Evolutionary conservation across 768 basidiomycete species (phyloP), one percentile per base, ranked within the genome.

Genomic region (Kwoniella europaea): DNA sequence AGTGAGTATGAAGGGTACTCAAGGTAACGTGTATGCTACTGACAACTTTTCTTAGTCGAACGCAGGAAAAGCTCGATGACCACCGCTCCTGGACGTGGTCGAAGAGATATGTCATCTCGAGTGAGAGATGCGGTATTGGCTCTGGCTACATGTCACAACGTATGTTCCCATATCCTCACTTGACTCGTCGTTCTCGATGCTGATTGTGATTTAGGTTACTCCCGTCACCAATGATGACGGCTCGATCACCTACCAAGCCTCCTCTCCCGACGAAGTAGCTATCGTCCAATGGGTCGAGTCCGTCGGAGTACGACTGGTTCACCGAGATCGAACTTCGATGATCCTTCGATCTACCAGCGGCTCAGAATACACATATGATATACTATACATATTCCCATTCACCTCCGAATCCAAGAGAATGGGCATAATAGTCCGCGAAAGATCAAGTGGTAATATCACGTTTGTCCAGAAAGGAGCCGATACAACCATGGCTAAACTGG

Each of bases 331-430:
- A 50, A 92, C 91, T 1, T 88, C 87, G n/a, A 96, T 98, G 82
- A 90, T 91, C 35, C 86, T 99, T 7, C 90, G 89, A 70, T 90
- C 90, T 0, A 90, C 92, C 0, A 82, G 87, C 4, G 91, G 92
- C 9, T 78, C 85, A 1, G 86, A 86, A 9, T 82, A 95, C 60
- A 85, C 86, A 12, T 98, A 90, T 79, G 93, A 94, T 66, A 89
- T 99, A 62, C 90, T 98, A 65, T 91, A 95, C 60, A 88, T 99
- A 69, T 99, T 99, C 85, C 97, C 97, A 0, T 98, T 99, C 85
- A 98, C 96, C 0, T 97, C 94, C 13, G 97, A 98, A 83, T 94
- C 94, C 0, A 98, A 99, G 84, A 92, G 97, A 35, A 99, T 98
- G 97, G 95, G 97, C 42, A 98, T 98, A 79, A 88, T 99, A 77